Evolutionary conservation across 768 basidiomycete species (phyloP).

Genomic region (Chiua virens): DNA sequence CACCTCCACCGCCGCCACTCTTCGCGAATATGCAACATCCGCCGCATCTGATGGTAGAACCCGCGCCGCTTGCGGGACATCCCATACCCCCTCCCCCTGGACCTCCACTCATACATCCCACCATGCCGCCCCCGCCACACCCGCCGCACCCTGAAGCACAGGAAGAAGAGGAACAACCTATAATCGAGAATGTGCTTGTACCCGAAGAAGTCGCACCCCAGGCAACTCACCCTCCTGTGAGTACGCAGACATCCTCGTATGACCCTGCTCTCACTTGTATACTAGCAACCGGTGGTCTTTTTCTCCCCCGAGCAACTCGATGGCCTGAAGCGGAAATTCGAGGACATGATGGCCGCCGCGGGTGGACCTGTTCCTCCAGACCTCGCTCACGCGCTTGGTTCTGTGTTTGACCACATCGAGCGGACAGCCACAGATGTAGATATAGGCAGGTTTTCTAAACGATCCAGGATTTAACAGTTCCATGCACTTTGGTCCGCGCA

Average conservation of each 20-base stretch:
- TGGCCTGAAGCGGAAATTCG: conserved; percentile 31
- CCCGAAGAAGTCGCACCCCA: conserved; percentile 20
- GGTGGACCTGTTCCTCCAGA: conserved; percentile 32
- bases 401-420: conserved; percentile 36
- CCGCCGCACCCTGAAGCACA: conserved; percentile 8
- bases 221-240: conserved; percentile 16
- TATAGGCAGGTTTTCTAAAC: conserved; percentile 24
- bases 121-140: conserved; percentile 8
- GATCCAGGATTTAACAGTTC: conserved; percentile 21
- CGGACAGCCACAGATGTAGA: conserved; percentile 29
- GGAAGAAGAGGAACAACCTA: conserved; percentile 17
- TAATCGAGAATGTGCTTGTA: conserved; percentile 13
- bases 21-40: conserved; percentile 25
- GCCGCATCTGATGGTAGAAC: conserved; percentile 20
- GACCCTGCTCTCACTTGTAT: neutral
- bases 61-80: conserved; percentile 12
- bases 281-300: conserved; percentile 26
- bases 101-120: conserved; percentile 5
- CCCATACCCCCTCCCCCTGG: conserved; percentile 14
- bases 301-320: conserved; percentile 33
- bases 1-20: conserved; percentile 18
- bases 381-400: conserved; percentile 31
- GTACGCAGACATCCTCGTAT: neutral
- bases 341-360: conserved; percentile 31
- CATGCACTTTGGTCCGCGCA: neutral